Evolutionary conservation across 345 rosid genomes (phyloP), one percentile per base, ranked within the genome.

Genomic region (Syzygium oleosum): DNA sequence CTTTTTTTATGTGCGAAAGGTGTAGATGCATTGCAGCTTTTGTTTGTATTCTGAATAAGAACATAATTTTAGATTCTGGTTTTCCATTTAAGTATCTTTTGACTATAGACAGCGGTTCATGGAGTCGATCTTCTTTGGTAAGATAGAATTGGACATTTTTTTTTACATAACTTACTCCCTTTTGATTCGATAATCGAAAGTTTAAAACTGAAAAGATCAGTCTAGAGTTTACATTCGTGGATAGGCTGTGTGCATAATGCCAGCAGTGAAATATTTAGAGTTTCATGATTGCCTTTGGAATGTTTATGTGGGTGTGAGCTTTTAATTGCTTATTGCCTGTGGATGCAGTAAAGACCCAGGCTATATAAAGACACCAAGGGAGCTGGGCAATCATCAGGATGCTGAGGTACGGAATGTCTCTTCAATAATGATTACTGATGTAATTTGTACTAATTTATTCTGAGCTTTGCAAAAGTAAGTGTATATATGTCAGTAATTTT

Each of bases 291-390:
- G 80, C 80, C 49, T 73, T 73, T 73, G 46, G 80, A 73, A 73
- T 73, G 49, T 73, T 73, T 73, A 68, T 9, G 80, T 17, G 2
- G 46, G 25, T 34, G 21, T 34, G 49, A 73, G 80, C 41, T 34
- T 73, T 0, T 88, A 59, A 87, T 88, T 51, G 27, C 85, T 84
- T 85, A 59, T 88, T 84, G 43, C 51, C 84, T 59, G 87, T 90
- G 65, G 73, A 73, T 96, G 92, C 97, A 96, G 99, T 56, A 94
- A 93, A 91, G 98, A 98, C 91, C 99, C 99, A 7, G 99, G 99
- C 77, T 96, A 88, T 88, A 90, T 96, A 43, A 93, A 92, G 91
- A 93, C 93, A 88, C 86, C 51, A 65, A 91, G 89, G 87, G 94
- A 94, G 77, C 88, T 90, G 87, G 92, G 91, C 85, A 91, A 79